Evolutionary conservation across 2,329 filamentous ascomycete genomes (phyloP), one percentile per base, ranked within the genome.

Genomic region (Plenodomus tracheiphilus): DNA sequence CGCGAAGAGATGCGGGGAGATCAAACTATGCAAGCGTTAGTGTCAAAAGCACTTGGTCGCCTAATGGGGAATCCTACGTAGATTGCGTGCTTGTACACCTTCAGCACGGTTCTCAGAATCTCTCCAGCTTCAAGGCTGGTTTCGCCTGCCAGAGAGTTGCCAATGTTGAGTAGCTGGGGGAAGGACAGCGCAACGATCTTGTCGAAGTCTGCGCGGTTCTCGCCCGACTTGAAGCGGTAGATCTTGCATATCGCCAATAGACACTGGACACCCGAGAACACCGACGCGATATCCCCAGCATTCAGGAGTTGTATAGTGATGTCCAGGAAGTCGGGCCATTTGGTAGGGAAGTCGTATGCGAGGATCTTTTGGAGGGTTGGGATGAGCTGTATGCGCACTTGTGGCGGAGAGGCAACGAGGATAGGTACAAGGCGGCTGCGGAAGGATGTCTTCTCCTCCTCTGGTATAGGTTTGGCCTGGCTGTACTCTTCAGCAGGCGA

Each of bases 41-140:
- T 49, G 9, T 25, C 22, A 25, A 11, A 15, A 32, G 28, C 28
- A 32, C 6, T 6, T 32, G 11, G 28, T 15, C 9, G 28, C 11
- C 6, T 32, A 15, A 4, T 15, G 6, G 28, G 11, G 4, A 9
- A 17, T 79, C 86, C 67, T 78, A 96, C 89, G 81, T 95, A 99
- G 66, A 95, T 96, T 40, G 94, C 92, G 77, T 99, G 93, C 78
- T 99, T 99, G 77, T 96, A 99, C 32, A 91, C 87, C 79, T 99
- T 99, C 68, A 99, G 82, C 46, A 95, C 90, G 49, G 95, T 87
- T 70, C 95, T 89, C 61, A 99, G 80, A 89, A 99, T 97, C 77
- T 97, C 94, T 51, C 90, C 93, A 16, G 93, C 94, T 75, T 99
- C 94, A 61, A 95, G 80, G 70, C 90, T 96, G 69, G 89, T 89